Percentiles rank a stretch among this genome's conserved stretches.
These are phyloP conservation scores for Misopates orontium DNA, from an alignment of 257 asterid genomes.

Conservation along the genomic window DNA sequence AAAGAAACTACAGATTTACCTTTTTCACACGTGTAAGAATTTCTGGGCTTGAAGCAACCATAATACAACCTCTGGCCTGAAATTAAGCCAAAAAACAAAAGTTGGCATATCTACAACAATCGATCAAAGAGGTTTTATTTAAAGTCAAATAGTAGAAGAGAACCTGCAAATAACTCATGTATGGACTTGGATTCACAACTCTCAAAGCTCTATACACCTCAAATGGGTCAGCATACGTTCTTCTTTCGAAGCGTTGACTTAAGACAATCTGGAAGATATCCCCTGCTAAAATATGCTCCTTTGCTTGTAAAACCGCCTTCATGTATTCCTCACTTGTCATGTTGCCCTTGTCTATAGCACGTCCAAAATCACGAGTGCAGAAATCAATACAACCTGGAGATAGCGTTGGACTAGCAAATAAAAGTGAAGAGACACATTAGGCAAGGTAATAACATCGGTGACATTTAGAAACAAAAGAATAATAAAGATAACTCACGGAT, in stretches of 20 bases:
- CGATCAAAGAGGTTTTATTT: constrained; percentile 13
- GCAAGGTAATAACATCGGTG: constrained; percentile 8
- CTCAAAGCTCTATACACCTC: constrained; percentile 90
- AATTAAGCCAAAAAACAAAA: constrained; percentile 15
- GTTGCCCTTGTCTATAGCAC: constrained; percentile 47
- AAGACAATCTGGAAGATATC: constrained; percentile 82
- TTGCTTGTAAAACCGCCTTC: constrained; percentile 71
- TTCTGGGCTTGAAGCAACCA: constrained; percentile 96
- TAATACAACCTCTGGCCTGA: constrained; percentile 81
- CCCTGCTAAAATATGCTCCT: constrained; percentile 83
- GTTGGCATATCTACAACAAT: constrained; percentile 19
- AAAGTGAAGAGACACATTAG: constrained; percentile 22
- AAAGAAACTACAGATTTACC: constrained; percentile 39
- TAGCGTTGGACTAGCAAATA: constrained; percentile 60
- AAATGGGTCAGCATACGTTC: constrained; percentile 92
- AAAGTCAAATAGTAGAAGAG: constrained; percentile 18
- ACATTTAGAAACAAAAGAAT: constrained; percentile 7
- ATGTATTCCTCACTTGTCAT: constrained; percentile 76
- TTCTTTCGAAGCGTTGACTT: constrained; percentile 84
- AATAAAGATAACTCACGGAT: constrained; percentile 53
- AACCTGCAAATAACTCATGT: constrained; percentile 86
- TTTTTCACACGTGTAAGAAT: constrained; percentile 69
- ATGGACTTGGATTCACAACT: constrained; percentile 92
- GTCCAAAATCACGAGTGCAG: constrained; percentile 45
- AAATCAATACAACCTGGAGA: constrained; percentile 59